Percentiles rank a stretch among this genome's conserved stretches.
phyloP scores from a whole-genome alignment of 2,329 filamentous ascomycete species.

The Albifimbria verrucaria region DNA sequence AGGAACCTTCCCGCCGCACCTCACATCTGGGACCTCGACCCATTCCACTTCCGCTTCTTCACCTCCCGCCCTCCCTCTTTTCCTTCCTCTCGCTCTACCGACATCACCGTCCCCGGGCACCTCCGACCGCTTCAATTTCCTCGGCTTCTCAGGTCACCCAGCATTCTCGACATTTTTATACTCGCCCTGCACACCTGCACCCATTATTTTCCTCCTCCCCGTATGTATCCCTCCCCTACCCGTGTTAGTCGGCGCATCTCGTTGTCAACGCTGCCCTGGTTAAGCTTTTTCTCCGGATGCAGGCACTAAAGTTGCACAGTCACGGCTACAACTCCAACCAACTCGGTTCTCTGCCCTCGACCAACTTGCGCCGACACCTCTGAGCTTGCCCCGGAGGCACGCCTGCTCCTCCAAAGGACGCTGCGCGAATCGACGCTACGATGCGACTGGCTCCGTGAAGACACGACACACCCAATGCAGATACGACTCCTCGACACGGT shows the following conservation, averaged over 20 bases:
- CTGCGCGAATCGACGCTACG: background rate
- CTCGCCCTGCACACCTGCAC: background rate
- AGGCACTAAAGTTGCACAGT: background rate
- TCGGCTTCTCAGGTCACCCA: background rate
- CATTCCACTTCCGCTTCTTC: conserved; percentile 1
- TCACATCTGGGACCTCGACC: conserved; percentile 1
- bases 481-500: background rate
- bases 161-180: background rate
- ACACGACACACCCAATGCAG: background rate
- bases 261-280: background rate
- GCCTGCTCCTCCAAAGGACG: background rate
- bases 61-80: background rate
- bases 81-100: background rate
- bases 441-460: conserved; percentile 1
- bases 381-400: too few relatives aligned
- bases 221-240: background rate
- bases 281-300: conserved; percentile 1
- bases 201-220: background rate
- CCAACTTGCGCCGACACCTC: too few relatives aligned
- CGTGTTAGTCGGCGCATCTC: conserved; percentile 2
- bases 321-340: background rate
- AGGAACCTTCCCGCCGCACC: conserved; percentile 2
- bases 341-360: too few relatives aligned
- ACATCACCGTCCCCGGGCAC: background rate
- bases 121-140: background rate